phyloP scores from a whole-genome alignment of 148 eudicot species.

The Salicornia ramosissima region DNA sequence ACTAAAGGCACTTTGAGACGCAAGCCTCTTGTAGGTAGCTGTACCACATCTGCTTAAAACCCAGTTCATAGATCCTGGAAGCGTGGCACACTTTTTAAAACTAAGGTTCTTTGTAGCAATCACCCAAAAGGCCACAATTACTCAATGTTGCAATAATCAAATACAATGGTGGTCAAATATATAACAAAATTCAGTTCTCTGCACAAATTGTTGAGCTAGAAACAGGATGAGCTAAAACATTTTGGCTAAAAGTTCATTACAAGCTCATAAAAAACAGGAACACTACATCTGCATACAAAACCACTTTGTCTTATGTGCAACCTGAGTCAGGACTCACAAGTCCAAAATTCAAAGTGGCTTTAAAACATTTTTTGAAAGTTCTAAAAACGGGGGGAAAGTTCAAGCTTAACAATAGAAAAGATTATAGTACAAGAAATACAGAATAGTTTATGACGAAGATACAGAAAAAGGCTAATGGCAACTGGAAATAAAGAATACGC shows the following conservation, averaged over 20 bases:
- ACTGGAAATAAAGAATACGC: no score
- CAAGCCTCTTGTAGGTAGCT: no score
- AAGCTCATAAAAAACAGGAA: not conserved
- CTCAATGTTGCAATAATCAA: not conserved
- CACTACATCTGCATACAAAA: not conserved
- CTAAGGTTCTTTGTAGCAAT: no score
- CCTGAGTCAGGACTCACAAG: not conserved
- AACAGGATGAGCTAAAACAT: not conserved
- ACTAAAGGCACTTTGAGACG: no score
- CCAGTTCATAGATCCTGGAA: no score
- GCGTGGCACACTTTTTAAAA: not conserved
- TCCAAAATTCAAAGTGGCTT: not conserved
- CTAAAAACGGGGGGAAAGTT: not conserved
- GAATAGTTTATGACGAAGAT: not conserved
- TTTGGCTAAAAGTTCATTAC: not conserved
- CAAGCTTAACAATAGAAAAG: not conserved
- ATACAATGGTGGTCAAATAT: not conserved
- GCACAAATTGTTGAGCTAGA: not conserved
- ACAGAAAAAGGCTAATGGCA: not conserved
- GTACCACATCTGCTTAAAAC: no score
- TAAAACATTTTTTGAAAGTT: not conserved
- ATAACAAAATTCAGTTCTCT: not conserved
- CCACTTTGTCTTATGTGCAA: not conserved
- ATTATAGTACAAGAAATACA: not conserved
- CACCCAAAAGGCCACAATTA: no score